These are phyloP conservation scores for Omphalotus olearius DNA, from an alignment of 1,284 basidiomycete genomes.

Conservation along the genomic window DNA sequence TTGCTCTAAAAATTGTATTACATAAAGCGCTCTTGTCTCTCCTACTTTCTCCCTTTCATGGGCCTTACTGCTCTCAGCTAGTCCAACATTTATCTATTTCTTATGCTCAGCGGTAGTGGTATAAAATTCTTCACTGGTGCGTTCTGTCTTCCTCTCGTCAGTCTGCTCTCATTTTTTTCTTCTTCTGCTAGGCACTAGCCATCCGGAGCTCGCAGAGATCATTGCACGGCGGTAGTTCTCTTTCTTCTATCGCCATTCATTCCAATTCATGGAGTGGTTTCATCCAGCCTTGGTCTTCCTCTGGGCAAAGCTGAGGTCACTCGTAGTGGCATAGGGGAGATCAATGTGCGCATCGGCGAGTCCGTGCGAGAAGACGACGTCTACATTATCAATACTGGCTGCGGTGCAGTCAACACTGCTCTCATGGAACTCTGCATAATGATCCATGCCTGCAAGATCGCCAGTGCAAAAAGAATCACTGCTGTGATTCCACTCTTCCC, in stretches of 20 bases:
- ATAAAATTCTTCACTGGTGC: conserved; percentile 92
- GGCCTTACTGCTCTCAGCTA: not conserved
- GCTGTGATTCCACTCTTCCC: conserved; percentile 95
- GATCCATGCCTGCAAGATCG: conserved; percentile 99
- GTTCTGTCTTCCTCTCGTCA: conserved; percentile 24
- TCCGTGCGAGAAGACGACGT: conserved; percentile 98
- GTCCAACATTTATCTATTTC: conserved; percentile 8
- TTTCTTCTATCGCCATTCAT: not conserved
- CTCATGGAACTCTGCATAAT: conserved; percentile 98
- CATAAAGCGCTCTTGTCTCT: not conserved
- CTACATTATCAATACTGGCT: conserved; percentile 97
- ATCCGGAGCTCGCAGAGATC: conserved; percentile 92
- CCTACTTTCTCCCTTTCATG: not conserved
- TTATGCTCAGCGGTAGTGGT: conserved; percentile 75
- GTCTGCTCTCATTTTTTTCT: not conserved
- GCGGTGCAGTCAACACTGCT: conserved; percentile 82
- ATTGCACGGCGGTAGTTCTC: conserved; percentile 80
- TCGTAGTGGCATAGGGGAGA: conserved; percentile 90
- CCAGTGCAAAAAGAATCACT: conserved; percentile 93
- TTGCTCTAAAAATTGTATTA: not conserved
- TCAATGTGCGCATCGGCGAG: conserved; percentile 88
- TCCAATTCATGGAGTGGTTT: not conserved
- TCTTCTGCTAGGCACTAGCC: conserved; percentile 71
- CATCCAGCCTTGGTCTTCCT: conserved; percentile 73
- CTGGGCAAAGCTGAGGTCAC: conserved; percentile 83